A percentile compares a stretch with the other conserved stretches of the same genome.
Conservation (phyloP, 1,284 basidiomycete genomes). For the Heterobasidion parviporum region DNA sequence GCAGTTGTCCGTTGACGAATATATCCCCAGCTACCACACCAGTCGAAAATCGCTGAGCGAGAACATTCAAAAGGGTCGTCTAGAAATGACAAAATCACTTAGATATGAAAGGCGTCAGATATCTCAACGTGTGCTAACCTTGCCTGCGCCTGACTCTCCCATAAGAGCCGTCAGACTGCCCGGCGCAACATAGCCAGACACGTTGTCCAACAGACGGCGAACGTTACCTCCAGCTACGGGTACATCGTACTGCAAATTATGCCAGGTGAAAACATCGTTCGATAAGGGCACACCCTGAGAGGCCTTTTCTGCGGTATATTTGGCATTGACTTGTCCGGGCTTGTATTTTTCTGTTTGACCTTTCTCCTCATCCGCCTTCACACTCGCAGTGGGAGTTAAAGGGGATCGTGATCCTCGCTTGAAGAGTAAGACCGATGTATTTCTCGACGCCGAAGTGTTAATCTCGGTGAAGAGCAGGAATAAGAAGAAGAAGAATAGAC, state of each 20-base stretch:
- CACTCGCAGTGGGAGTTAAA: not conserved
- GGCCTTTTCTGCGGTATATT: not conserved
- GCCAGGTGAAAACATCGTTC: constrained; percentile 55
- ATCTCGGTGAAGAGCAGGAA: constrained; percentile 47
- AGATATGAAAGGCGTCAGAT: constrained; percentile 14
- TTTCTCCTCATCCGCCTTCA: constrained; percentile 14
- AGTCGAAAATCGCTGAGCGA: constrained; percentile 70
- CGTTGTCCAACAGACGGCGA: constrained; percentile 62
- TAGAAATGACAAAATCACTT: constrained; percentile 25
- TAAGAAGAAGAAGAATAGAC: constrained; percentile 33
- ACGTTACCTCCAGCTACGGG: constrained; percentile 45
- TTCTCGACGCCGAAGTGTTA: constrained; percentile 25
- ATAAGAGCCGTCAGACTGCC: constrained; percentile 75
- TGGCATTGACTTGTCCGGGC: not conserved
- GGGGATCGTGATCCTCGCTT: constrained; percentile 26
- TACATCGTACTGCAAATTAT: constrained; percentile 55
- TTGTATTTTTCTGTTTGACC: not conserved
- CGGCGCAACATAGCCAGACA: constrained; percentile 79
- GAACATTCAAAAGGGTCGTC: constrained; percentile 77
- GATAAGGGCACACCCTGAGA: constrained; percentile 12
- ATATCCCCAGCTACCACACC: constrained; percentile 78
- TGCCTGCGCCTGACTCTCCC: constrained; percentile 76
- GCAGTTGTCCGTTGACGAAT: constrained; percentile 68
- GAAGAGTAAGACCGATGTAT: constrained; percentile 29
- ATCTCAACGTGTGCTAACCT: constrained; percentile 33